A percentile compares a stretch with the other conserved stretches of the same genome.
Conservation (phyloP, 2,329 filamentous ascomycete species). For the Colletotrichum lini region DNA sequence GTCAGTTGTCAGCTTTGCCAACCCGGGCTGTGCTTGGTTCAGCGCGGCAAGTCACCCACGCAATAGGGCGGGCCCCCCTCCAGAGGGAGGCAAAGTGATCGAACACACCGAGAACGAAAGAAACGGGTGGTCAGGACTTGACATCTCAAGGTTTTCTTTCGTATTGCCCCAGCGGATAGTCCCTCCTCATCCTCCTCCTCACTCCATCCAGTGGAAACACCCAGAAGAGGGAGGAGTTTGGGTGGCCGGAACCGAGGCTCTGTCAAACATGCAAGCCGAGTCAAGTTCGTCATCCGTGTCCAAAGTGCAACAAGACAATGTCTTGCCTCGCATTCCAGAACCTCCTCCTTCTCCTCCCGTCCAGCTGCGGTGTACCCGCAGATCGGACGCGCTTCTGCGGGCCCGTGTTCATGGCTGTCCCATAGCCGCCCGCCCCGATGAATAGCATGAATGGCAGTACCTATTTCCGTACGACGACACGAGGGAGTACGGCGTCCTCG, state of each 20-base stretch:
- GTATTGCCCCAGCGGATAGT: not conserved
- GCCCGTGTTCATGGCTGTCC: slow-evolving; percentile 18
- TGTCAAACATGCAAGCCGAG: not conserved
- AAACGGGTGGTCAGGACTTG: not conserved
- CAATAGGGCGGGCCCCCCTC: too few species aligned
- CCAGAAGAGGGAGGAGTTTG: not conserved
- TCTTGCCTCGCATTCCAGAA: slow-evolving; percentile 21
- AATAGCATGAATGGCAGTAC: not conserved
- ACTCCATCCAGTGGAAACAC: not conserved
- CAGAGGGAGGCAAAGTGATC: too few species aligned
- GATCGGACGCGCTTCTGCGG: slow-evolving; percentile 5
- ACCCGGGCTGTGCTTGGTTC: slow-evolving; percentile 25
- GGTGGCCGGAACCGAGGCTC: not conserved
- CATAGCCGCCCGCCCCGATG: not conserved
- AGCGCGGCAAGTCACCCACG: slow-evolving; percentile 9
- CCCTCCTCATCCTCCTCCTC: too few species aligned
- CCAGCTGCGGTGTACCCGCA: not conserved
- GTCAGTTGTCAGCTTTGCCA: slow-evolving; percentile 12
- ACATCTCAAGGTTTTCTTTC: not conserved
- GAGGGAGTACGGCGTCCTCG: not conserved
- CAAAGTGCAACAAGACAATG: slow-evolving; percentile 35
- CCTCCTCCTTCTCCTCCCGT: not conserved
- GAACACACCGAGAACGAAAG: not conserved
- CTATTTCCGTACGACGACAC: too few species aligned
- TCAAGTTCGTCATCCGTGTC: slow-evolving; percentile 27